A percentile compares a stretch with the other conserved stretches of the same genome.
These are phyloP conservation scores for Apiospora malaysiana DNA, from an alignment of 2,329 filamentous ascomycete genomes.

Conservation along the genomic window DNA sequence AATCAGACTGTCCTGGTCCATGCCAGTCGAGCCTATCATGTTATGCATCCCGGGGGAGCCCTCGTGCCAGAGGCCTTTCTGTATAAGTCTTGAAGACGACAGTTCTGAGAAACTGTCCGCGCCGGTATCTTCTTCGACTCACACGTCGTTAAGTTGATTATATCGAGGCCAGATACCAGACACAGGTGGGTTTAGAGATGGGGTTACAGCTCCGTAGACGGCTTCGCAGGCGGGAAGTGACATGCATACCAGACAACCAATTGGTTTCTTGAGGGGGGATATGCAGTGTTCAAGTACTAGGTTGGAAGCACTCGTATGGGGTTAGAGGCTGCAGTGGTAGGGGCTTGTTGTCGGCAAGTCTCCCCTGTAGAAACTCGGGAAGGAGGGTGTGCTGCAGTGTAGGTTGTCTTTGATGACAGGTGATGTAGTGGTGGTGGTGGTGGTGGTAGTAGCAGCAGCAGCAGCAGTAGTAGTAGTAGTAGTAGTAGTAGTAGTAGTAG, in stretches of 20 bases:
- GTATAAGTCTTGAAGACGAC: constrained; percentile 9
- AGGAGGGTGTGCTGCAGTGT: constrained; percentile 2
- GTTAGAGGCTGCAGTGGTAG: constrained; percentile 30
- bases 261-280: constrained; percentile 43
- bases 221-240: constrained; percentile 49
- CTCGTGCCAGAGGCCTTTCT: not conserved
- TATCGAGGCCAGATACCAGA: constrained; percentile 7
- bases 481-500: not conserved
- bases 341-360: constrained; percentile 16
- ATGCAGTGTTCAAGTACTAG: constrained; percentile 20
- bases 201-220: constrained; percentile 6
- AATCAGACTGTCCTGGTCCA: constrained; percentile 54
- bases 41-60: constrained; percentile 48
- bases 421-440: not conserved
- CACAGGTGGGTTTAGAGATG: not conserved
- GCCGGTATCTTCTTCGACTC: not conserved
- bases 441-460: not conserved
- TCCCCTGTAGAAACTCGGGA: not conserved
- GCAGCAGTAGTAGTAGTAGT: not conserved
- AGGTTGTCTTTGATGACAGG: constrained; percentile 1
- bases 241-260: constrained; percentile 54
- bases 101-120: not conserved
- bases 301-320: constrained; percentile 36
- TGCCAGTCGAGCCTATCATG: constrained; percentile 51
- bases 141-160: constrained; percentile 12